Conservation (phyloP, 2,329 filamentous ascomycete species). For the Podosphaera xanthii region DNA sequence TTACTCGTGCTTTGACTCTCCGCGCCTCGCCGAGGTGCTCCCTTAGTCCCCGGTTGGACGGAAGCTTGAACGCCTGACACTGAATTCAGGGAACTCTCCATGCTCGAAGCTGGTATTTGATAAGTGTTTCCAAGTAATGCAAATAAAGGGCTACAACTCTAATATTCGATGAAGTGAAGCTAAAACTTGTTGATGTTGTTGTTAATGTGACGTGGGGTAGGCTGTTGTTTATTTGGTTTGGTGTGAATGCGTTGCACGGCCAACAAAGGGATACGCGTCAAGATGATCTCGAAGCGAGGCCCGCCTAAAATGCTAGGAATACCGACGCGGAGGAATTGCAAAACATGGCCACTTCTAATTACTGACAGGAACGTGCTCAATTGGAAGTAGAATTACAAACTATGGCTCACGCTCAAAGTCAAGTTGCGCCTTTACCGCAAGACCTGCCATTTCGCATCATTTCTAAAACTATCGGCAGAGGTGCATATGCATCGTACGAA, state of each 20-base stretch:
- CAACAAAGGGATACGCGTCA: too few species aligned
- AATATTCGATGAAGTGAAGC: too few species aligned
- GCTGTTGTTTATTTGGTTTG: too few species aligned
- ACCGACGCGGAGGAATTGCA: slow-evolving; percentile 2
- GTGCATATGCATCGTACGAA: slow-evolving; percentile 83
- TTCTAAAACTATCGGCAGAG: slow-evolving; percentile 88
- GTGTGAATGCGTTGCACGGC: too few species aligned
- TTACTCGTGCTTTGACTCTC: slow-evolving; percentile 59
- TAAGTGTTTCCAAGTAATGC: too few species aligned
- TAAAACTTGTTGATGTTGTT: too few species aligned
- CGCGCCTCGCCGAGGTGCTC: slow-evolving; percentile 29
- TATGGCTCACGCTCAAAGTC: slow-evolving; percentile 40
- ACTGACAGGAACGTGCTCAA: neutral
- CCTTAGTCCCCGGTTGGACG: slow-evolving; percentile 37
- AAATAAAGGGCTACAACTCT: too few species aligned
- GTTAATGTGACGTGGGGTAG: too few species aligned
- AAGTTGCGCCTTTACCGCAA: slow-evolving; percentile 63
- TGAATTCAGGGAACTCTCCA: slow-evolving; percentile 41
- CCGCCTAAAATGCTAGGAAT: slow-evolving; percentile 1
- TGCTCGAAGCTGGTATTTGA: too few species aligned
- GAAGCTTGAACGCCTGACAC: slow-evolving; percentile 29
- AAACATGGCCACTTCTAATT: slow-evolving; percentile 2
- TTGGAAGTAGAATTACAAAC: slow-evolving; percentile 13
- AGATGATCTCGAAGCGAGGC: slow-evolving; percentile 2
- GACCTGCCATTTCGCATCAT: slow-evolving; percentile 85